phyloP scores from a whole-genome alignment of 192 early-diverging fungal genomes.

The Phycomyces nitens region DNA sequence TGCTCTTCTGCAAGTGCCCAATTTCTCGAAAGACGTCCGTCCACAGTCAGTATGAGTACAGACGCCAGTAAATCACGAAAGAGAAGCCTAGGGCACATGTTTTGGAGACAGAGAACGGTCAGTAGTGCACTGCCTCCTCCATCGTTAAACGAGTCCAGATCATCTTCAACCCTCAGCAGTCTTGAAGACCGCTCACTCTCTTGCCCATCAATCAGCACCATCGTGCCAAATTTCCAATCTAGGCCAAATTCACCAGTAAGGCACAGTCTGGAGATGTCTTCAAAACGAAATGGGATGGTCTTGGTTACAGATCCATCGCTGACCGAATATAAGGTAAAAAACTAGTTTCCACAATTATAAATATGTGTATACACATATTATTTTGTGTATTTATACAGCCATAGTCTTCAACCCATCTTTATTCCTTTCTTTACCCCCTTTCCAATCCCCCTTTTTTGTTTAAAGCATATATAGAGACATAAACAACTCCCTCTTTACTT shows the following conservation, averaged over 20 bases:
- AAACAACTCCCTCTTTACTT: too few species aligned
- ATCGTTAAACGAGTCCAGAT: neutral
- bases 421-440: neutral
- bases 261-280: too few species aligned
- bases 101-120: neutral
- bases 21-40: neutral
- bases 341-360: too few species aligned
- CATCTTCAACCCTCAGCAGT: neutral
- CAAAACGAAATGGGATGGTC: too few species aligned
- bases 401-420: neutral
- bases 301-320: too few species aligned
- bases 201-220: neutral
- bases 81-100: neutral
- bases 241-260: too few species aligned
- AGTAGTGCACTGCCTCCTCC: neutral
- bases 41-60: neutral
- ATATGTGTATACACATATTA: too few species aligned
- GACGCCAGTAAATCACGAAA: neutral
- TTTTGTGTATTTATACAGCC: neutral
- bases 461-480: too few species aligned
- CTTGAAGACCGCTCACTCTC: neutral
- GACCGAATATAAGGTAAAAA: too few species aligned
- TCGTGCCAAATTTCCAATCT: too few species aligned
- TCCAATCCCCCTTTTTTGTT: too few species aligned
- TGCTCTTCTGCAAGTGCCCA: constrained; percentile 1